Percentiles rank a stretch among this genome's conserved stretches.
These are phyloP conservation scores for Coniella vitis DNA, from an alignment of 2,329 filamentous ascomycete species.

Conservation along the genomic window DNA sequence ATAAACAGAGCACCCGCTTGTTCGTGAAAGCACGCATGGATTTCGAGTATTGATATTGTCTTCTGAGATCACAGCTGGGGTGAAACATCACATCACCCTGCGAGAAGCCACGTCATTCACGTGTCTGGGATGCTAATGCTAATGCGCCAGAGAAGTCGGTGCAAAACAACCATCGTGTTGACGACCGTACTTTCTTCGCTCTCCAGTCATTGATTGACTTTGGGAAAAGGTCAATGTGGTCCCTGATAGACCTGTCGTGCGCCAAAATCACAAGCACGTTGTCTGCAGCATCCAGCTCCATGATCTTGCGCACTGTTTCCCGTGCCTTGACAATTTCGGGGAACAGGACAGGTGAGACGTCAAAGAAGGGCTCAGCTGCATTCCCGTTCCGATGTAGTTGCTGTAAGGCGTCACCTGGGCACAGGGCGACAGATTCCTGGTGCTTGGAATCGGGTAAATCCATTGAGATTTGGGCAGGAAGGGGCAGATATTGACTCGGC, in stretches of 20 bases:
- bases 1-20: too few relatives aligned
- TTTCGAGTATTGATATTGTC: too few relatives aligned
- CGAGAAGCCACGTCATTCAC: too few relatives aligned
- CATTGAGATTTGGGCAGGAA: conserved; percentile 21
- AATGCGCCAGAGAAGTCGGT: neutral
- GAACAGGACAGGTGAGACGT: neutral
- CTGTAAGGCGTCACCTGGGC: neutral
- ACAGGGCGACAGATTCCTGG: neutral
- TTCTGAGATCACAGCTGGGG: too few relatives aligned
- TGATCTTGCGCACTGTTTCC: neutral
- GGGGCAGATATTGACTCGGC: conserved; percentile 26
- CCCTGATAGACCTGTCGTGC: neutral
- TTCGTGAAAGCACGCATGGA: too few relatives aligned
- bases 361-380: neutral
- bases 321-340: neutral
- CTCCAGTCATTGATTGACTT: neutral
- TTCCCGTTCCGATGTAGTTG: neutral
- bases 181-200: neutral
- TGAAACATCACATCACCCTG: too few relatives aligned
- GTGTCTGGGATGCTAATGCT: neutral
- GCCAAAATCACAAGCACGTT: neutral
- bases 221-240: neutral
- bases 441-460: too few relatives aligned
- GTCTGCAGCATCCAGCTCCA: neutral
- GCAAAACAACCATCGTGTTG: neutral